Evolutionary conservation across 257 asterid genomes (phyloP), one percentile per base, ranked within the genome.

Genomic region (Solanum chiquidenum): DNA sequence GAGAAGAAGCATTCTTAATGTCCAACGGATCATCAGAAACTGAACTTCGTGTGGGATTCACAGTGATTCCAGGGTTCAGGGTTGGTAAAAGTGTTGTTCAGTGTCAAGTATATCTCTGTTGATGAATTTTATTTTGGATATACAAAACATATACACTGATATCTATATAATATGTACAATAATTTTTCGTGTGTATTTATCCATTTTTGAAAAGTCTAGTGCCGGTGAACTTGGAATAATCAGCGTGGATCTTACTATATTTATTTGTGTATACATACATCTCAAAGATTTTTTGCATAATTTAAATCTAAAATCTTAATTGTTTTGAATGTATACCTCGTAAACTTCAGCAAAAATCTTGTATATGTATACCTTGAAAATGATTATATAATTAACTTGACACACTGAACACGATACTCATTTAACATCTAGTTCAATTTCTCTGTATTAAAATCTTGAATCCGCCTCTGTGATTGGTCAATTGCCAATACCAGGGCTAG

Each of bases 31-130:
- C 84, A 6, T 86, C 86, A 20, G 92, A 87, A 80, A 18, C 58
- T 14, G 93, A 91, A 4, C 94, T 95, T 2, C 91, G 87, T 49
- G 98, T 93, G 85, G 98, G 92, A 31, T 95, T 96, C 84, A 90
- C 90, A 11, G 96, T 94, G 74, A 90, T 94, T 69, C 98, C 96
- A 0, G 96, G 98, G 18, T 94, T 95, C 52, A 91, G 79, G 84
- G 68, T 94, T 23, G 92, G 91, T 31, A 73, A 31, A 60, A 92
- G 87, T 9, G 77, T 93, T 11, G 58, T 94, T 68, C 95, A 92
- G 74, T 87, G 94, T 79, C 98, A 88, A 71, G 92, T 92, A 6
- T 94, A 92, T 84, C 79, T 94, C 12, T 40, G 80, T 55, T 89
- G 90, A 88, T 88, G 34, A 8, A 20, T 55, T 55, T 55, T 55